These are phyloP conservation scores for Diaporthe sp. DNA, from an alignment of 2,329 filamentous ascomycete genomes.

Conservation along the genomic window DNA sequence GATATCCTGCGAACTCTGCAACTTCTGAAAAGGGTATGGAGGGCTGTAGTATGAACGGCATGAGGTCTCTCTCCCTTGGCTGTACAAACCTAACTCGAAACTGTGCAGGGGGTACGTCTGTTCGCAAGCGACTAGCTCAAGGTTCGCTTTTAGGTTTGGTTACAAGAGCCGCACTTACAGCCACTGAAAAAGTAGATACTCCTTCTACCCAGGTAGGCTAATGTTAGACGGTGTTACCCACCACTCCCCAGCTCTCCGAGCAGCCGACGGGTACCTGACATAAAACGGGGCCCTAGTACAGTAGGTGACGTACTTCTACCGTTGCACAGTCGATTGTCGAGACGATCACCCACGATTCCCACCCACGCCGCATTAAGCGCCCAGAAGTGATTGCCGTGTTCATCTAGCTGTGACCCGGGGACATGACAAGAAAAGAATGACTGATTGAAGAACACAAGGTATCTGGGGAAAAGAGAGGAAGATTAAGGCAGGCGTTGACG, in stretches of 20 bases:
- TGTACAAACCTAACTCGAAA: slow-evolving; percentile 6
- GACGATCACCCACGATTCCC: not conserved
- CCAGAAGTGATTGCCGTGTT: not conserved
- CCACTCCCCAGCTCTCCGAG: not conserved
- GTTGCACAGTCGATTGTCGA: not conserved
- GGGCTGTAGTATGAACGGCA: not conserved
- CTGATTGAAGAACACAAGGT: not conserved
- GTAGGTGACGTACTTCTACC: not conserved
- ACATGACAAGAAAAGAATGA: not conserved
- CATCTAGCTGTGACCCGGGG: not conserved
- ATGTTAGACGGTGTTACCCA: not conserved
- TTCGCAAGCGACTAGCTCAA: slow-evolving; percentile 3
- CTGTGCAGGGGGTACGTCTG: slow-evolving; percentile 11
- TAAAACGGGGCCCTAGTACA: not conserved
- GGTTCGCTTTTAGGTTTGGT: slow-evolving; percentile 4
- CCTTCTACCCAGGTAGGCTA: not conserved
- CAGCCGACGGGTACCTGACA: slow-evolving; percentile 5
- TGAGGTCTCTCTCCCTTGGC: not conserved
- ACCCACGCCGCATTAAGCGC: not conserved
- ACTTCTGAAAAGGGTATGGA: not conserved
- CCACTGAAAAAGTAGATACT: not conserved
- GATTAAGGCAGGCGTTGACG: slow-evolving; percentile 15
- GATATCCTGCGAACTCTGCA: not conserved
- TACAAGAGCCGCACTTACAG: slow-evolving; percentile 6
- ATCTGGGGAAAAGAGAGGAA: not conserved